Conservation (phyloP, 78 protist genomes). For the Parvularia atlantis region DNA sequence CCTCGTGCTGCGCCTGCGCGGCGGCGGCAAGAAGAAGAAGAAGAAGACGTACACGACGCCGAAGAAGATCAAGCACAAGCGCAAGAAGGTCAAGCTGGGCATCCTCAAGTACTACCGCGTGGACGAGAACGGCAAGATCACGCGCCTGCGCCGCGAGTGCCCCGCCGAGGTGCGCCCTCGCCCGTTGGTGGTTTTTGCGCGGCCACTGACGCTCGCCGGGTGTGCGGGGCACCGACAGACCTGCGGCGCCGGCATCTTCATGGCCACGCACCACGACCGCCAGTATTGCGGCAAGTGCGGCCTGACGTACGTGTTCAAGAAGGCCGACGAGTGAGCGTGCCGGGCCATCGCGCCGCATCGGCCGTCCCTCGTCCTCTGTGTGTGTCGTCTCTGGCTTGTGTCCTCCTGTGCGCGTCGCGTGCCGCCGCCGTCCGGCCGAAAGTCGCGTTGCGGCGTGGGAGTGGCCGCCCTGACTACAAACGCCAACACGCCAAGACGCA, state of each 20-base stretch:
- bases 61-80: conserved; percentile 86
- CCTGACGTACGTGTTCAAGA: conserved; percentile 57
- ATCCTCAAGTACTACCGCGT: conserved; percentile 93
- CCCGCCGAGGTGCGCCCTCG: conserved; percentile 41
- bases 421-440: too few relatives aligned
- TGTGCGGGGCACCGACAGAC: too few relatives aligned
- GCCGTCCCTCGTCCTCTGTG: too few relatives aligned
- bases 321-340: too few relatives aligned
- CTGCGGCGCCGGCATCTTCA: conserved; percentile 95
- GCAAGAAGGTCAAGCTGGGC: conserved; percentile 87
- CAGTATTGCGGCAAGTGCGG: conserved; percentile 96
- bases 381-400: too few relatives aligned
- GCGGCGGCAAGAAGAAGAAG: conserved; percentile 97
- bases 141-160: conserved; percentile 80
- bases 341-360: too few relatives aligned
- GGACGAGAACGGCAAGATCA: conserved; percentile 85
- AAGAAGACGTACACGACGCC: conserved; percentile 96
- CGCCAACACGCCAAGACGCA: too few relatives aligned
- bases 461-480: too few relatives aligned
- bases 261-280: conserved; percentile 90
- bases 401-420: too few relatives aligned
- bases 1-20: conserved; percentile 69
- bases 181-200: too few relatives aligned
- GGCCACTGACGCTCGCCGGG: neutral
- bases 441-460: too few relatives aligned